Conservation (phyloP, 345 rosid genomes). For the Brassica cretica region DNA sequence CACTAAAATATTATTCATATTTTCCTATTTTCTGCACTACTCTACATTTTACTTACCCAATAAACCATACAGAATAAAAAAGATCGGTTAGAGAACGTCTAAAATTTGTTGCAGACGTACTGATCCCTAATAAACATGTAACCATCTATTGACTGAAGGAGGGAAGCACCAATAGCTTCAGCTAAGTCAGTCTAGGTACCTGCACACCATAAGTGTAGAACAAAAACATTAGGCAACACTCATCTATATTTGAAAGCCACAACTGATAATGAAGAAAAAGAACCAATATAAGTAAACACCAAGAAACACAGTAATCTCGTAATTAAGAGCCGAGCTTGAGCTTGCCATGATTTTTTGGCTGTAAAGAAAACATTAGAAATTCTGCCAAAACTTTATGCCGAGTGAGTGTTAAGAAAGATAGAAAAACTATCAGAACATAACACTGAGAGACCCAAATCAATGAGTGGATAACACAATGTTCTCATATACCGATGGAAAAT, state of each 20-base stretch:
- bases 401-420: not conserved
- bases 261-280: not conserved
- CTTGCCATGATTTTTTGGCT: not conserved
- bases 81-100: not conserved
- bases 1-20: not conserved
- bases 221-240: too few relatives aligned
- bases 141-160: slow-evolving; percentile 55
- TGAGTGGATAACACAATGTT: too few relatives aligned
- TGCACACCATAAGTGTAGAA: too few relatives aligned
- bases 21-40: not conserved
- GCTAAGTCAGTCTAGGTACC: slow-evolving; percentile 57
- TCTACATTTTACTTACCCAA: not conserved
- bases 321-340: not conserved
- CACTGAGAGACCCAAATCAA: too few relatives aligned
- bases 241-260: not conserved
- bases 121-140: slow-evolving; percentile 50
- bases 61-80: not conserved
- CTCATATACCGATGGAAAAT: too few relatives aligned
- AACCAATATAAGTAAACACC: not conserved
- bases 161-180: slow-evolving; percentile 18
- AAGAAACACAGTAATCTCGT: not conserved
- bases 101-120: too few relatives aligned
- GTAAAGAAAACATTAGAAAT: not conserved
- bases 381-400: not conserved
- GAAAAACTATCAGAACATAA: not conserved